Evolutionary conservation across 371 early-diverging fungal species (phyloP).

Genomic region (Apophysomyces sp.): DNA sequence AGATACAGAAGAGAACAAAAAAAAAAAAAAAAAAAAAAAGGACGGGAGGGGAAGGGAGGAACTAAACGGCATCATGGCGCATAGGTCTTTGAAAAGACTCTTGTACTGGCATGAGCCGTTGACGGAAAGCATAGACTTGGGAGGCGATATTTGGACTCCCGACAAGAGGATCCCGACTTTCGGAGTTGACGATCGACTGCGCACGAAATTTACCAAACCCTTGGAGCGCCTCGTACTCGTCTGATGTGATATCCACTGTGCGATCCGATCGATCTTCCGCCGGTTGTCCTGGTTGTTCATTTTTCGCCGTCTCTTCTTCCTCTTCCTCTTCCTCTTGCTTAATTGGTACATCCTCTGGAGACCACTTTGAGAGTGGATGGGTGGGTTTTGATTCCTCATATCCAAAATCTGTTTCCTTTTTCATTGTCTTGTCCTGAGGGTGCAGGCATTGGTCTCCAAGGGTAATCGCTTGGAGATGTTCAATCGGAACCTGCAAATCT

Average conservation of each 20-base stretch:
- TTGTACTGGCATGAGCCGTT: conserved; percentile 22
- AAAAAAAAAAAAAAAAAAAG: too few relatives aligned
- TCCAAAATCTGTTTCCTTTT: not conserved
- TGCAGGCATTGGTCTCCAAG: not conserved
- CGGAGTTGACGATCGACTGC: not conserved
- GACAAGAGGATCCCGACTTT: not conserved
- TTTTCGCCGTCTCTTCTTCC: not conserved
- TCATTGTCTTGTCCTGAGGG: not conserved
- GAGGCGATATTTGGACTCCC: conserved; percentile 27
- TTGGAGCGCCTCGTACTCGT: conserved; percentile 48
- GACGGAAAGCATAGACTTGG: conserved; percentile 35
- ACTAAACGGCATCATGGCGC: not conserved
- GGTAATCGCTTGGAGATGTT: conserved; percentile 2
- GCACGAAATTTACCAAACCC: conserved; percentile 36
- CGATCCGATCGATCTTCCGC: conserved; percentile 1
- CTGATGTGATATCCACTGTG: conserved; percentile 33
- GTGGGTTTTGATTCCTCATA: not conserved
- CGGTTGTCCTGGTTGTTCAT: not conserved
- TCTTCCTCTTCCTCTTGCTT: not conserved
- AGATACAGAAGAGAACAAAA: too few relatives aligned
- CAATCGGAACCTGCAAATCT: conserved; percentile 19
- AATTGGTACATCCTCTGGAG: not conserved
- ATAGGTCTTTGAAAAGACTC: conserved; percentile 26
- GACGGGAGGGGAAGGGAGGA: too few relatives aligned
- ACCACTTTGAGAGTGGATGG: not conserved